Conservation (phyloP, 73 alveolate species). For the Halteria grandinella region DNA sequence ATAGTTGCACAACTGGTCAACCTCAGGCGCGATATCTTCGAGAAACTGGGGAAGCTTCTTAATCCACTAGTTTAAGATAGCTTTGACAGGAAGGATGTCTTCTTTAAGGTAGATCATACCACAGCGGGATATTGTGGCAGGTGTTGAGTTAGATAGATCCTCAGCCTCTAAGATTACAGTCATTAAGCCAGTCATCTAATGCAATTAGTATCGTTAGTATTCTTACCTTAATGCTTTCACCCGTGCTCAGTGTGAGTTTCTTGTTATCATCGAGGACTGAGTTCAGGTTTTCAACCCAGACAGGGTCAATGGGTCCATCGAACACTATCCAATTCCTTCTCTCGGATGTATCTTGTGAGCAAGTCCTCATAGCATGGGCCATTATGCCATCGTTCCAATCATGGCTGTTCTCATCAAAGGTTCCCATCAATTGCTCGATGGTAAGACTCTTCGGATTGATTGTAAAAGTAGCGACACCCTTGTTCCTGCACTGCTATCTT, state of each 20-base stretch:
- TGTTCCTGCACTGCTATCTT: conserved; percentile 61
- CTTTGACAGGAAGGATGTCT: conserved; percentile 77
- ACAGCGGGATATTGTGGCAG: conserved; percentile 73
- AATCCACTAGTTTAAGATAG: conserved; percentile 88
- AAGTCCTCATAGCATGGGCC: conserved; percentile 87
- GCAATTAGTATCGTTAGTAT: neutral
- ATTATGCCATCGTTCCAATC: conserved; percentile 90
- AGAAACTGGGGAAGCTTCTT: conserved; percentile 75
- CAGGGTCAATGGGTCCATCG: conserved; percentile 76
- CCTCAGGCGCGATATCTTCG: conserved; percentile 48
- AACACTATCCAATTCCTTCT: conserved; percentile 74
- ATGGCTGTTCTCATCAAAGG: conserved; percentile 72
- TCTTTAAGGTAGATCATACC: conserved; percentile 79
- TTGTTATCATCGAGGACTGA: conserved; percentile 75
- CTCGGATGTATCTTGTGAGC: conserved; percentile 58
- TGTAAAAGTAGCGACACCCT: conserved; percentile 89
- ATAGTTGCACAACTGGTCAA: conserved; percentile 62
- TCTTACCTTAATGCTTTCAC: conserved; percentile 60
- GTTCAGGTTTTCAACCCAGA: conserved; percentile 74
- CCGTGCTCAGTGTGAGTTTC: conserved; percentile 66
- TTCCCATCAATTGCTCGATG: conserved; percentile 66
- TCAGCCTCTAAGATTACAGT: conserved; percentile 67
- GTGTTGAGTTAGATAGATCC: conserved; percentile 61
- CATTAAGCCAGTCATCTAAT: conserved; percentile 62
- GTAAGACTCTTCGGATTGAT: conserved; percentile 62